These are phyloP conservation scores for Claviceps monticola DNA, from an alignment of 2,329 filamentous ascomycete species.

Conservation along the genomic window DNA sequence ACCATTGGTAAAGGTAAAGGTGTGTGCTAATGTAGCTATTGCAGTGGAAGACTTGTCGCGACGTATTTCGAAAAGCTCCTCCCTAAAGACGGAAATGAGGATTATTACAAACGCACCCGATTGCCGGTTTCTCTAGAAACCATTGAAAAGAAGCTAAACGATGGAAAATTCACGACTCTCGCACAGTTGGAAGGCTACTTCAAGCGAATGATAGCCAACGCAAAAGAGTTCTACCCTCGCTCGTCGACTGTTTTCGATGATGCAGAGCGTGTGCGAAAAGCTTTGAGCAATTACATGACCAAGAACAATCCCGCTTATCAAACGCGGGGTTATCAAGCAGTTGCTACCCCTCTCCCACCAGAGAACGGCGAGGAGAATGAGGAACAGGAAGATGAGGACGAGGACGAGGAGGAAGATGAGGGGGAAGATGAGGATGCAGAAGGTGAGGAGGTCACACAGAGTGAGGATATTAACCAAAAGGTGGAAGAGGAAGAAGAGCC, in stretches of 20 bases:
- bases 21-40: background rate
- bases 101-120: slow-evolving; percentile 65
- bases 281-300: slow-evolving; percentile 77
- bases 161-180: slow-evolving; percentile 54
- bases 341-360: slow-evolving; percentile 56
- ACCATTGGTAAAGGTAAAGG: no score
- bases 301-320: slow-evolving; percentile 76
- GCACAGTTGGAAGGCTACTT: slow-evolving; percentile 70
- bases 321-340: slow-evolving; percentile 50
- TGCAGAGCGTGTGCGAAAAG: slow-evolving; percentile 75
- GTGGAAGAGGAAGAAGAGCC: slow-evolving; percentile 19
- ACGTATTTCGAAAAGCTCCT: slow-evolving; percentile 63
- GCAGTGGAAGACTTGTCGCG: slow-evolving; percentile 58
- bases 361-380: slow-evolving; percentile 18
- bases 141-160: slow-evolving; percentile 61
- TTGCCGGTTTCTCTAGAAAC: slow-evolving; percentile 68
- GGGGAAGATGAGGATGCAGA: slow-evolving; percentile 11
- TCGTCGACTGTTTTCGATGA: slow-evolving; percentile 64
- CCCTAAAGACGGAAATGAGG: slow-evolving; percentile 46
- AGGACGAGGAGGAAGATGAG: slow-evolving; percentile 11
- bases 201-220: slow-evolving; percentile 78
- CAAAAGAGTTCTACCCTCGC: slow-evolving; percentile 70
- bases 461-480: slow-evolving; percentile 18
- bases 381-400: slow-evolving; percentile 18
- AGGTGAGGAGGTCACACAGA: slow-evolving; percentile 9